Conservation (phyloP, 208 protist genomes). For the Novymonas esmeraldas region DNA sequence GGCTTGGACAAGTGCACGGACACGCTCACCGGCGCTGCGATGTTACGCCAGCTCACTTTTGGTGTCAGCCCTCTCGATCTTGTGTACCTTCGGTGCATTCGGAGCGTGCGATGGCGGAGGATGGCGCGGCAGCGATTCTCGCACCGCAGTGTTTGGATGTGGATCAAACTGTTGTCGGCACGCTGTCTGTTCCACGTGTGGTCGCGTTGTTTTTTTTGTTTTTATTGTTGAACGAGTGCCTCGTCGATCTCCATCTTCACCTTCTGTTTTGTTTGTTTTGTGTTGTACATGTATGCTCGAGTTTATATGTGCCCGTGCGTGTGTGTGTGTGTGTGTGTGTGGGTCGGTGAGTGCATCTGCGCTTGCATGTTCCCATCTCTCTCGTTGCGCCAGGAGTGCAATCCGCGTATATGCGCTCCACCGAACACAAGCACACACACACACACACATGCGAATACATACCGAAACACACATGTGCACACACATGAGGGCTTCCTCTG, state of each 20-base stretch:
- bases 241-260: neutral
- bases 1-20: too few species aligned
- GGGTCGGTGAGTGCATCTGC: neutral
- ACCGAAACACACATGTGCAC: neutral
- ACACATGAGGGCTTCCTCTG: too few species aligned
- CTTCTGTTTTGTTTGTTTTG: neutral
- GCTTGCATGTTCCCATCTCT: neutral
- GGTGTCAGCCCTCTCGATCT: too few species aligned
- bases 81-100: too few species aligned
- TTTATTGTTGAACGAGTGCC: neutral
- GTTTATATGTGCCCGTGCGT: neutral
- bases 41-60: too few species aligned
- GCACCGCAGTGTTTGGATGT: neutral
- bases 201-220: constrained; percentile 4
- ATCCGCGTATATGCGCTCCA: too few species aligned
- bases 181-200: neutral
- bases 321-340: constrained; percentile 1
- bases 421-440: too few species aligned
- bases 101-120: too few species aligned
- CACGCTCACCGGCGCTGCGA: too few species aligned
- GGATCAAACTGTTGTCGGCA: neutral
- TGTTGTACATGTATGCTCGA: neutral
- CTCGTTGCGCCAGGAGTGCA: neutral
- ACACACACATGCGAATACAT: neutral
- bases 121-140: neutral